Conservation (phyloP, 1,284 basidiomycete species). For the Leccinum subrobustum region DNA sequence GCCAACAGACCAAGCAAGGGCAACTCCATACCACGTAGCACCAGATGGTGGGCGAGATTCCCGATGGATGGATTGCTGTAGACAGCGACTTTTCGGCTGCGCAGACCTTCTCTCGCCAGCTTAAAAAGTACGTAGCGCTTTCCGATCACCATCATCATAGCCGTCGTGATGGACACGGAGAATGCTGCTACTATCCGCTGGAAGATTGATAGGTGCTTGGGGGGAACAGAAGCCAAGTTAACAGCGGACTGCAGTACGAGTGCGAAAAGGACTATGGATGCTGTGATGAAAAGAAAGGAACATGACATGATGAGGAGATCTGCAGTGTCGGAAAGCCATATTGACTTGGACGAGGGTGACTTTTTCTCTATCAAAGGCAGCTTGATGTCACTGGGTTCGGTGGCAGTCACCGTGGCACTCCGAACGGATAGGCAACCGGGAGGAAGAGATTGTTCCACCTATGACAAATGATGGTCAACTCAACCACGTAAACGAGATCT, state of each 20-base stretch:
- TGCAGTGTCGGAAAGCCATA: not conserved
- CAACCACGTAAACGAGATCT: not conserved
- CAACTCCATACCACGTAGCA: conserved; percentile 6
- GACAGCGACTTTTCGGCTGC: conserved; percentile 12
- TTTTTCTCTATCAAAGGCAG: not conserved
- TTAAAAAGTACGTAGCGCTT: conserved; percentile 23
- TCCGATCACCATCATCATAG: conserved; percentile 14
- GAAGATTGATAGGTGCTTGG: conserved; percentile 3
- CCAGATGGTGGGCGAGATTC: conserved; percentile 6
- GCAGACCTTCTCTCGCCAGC: conserved; percentile 13
- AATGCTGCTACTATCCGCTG: conserved; percentile 13
- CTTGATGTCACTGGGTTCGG: not conserved
- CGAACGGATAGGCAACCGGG: not conserved
- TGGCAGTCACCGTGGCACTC: not conserved
- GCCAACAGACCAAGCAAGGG: conserved; percentile 9
- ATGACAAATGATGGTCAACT: not conserved
- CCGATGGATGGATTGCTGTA: conserved; percentile 14
- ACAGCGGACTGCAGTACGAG: conserved; percentile 5
- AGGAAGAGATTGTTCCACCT: conserved; percentile 2
- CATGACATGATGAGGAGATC: conserved; percentile 13
- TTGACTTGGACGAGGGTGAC: not conserved
- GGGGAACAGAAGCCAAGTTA: not conserved
- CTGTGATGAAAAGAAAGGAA: conserved; percentile 2
- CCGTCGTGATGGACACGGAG: conserved; percentile 11
- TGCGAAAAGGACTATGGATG: conserved; percentile 9